Evolutionary conservation across 164 flowering plant species (phyloP).

Genomic region (Nymphaea thermarum): DNA sequence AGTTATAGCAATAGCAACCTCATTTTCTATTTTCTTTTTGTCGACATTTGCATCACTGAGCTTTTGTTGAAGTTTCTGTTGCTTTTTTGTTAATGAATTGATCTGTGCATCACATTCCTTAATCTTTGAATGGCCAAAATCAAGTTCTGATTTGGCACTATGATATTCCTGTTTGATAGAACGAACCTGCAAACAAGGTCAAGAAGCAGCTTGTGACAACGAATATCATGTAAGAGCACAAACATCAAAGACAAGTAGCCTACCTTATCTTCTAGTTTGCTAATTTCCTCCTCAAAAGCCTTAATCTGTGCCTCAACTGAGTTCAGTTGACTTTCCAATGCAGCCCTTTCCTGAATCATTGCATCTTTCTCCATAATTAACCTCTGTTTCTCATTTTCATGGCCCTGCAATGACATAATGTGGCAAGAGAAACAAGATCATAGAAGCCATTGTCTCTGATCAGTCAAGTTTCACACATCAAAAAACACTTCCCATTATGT

Average conservation of each 20-base stretch:
- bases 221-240: background rate
- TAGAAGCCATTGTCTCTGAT: background rate
- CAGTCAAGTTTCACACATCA: background rate
- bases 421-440: slow-evolving; percentile 2
- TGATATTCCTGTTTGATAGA: slow-evolving; percentile 38
- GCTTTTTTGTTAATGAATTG: slow-evolving; percentile 60
- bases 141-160: slow-evolving; percentile 51
- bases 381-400: slow-evolving; percentile 76
- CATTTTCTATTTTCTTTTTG: slow-evolving; percentile 89
- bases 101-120: slow-evolving; percentile 88
- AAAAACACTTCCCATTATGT: no score
- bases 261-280: slow-evolving; percentile 51
- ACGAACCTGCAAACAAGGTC: slow-evolving; percentile 34
- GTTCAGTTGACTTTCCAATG: slow-evolving; percentile 57
- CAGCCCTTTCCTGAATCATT: slow-evolving; percentile 43
- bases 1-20: slow-evolving; percentile 42
- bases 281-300: slow-evolving; percentile 44
- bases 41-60: slow-evolving; percentile 64
- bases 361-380: slow-evolving; percentile 93
- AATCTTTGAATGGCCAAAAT: slow-evolving; percentile 49
- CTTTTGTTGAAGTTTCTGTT: slow-evolving; percentile 58
- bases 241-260: background rate
- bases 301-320: slow-evolving; percentile 38
- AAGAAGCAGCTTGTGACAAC: background rate
- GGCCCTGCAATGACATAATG: slow-evolving; percentile 31